A percentile compares a stretch with the other conserved stretches of the same genome.
Conservation (phyloP, 139 green algal genomes). For the Coelastrella sp. region DNA sequence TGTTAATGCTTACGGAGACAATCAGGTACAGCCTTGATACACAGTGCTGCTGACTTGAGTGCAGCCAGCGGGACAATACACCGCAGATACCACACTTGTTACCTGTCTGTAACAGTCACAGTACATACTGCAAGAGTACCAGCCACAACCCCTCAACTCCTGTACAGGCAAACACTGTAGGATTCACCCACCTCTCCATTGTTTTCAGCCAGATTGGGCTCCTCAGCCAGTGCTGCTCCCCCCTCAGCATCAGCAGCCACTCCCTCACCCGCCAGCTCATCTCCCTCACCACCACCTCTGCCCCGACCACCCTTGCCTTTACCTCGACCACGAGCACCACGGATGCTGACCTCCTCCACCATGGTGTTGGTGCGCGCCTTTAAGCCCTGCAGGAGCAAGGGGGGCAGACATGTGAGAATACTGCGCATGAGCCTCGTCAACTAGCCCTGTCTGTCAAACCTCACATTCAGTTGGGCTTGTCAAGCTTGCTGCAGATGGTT, state of each 20-base stretch:
- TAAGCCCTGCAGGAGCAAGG: constrained; percentile 33
- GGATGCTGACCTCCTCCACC: constrained; percentile 62
- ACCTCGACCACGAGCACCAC: constrained; percentile 53
- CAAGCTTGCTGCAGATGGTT: too few relatives aligned
- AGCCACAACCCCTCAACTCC: neutral
- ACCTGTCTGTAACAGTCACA: neutral
- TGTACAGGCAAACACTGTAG: neutral
- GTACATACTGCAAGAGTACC: neutral
- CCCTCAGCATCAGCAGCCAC: constrained; percentile 31
- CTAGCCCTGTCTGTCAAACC: too few relatives aligned
- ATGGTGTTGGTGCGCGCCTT: constrained; percentile 51
- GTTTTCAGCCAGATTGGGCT: neutral
- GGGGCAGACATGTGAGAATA: too few relatives aligned
- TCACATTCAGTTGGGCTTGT: too few relatives aligned
- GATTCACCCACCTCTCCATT: neutral
- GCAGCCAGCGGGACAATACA: too few relatives aligned
- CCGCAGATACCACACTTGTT: neutral
- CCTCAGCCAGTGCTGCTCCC: constrained; percentile 40
- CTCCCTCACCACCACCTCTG: constrained; percentile 45
- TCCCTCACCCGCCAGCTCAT: constrained; percentile 46
- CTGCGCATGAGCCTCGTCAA: too few relatives aligned
- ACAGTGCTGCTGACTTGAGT: too few relatives aligned
- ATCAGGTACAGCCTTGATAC: too few relatives aligned
- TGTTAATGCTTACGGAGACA: too few relatives aligned
- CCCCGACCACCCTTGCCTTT: constrained; percentile 44